Conservation (phyloP, 495 filamentous ascomycete genomes). For the Aspergillus conjunctus region DNA sequence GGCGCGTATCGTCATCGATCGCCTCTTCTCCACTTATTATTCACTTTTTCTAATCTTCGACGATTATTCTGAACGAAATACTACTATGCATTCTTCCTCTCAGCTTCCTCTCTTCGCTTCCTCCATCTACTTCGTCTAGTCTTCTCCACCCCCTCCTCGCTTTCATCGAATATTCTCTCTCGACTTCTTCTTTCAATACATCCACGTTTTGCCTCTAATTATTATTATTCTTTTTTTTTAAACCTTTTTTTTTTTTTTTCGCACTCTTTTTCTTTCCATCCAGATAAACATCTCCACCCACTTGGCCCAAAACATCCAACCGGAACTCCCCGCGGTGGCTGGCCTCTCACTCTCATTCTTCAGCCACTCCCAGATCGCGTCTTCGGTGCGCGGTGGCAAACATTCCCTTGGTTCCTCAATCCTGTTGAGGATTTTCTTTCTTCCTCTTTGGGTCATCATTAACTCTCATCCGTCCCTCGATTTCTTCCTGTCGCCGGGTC, state of each 20-base stretch:
- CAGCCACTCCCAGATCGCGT: slow-evolving; percentile 24
- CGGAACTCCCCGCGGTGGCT: slow-evolving; percentile 29
- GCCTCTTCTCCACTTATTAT: slow-evolving; percentile 11
- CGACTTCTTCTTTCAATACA: slow-evolving; percentile 12
- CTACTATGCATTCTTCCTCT: neutral
- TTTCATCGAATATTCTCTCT: slow-evolving; percentile 9
- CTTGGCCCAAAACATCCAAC: slow-evolving; percentile 1
- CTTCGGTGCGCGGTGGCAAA: slow-evolving; percentile 40
- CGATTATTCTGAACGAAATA: neutral
- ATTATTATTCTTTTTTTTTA: slow-evolving; percentile 14
- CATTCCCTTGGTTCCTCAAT: slow-evolving; percentile 42
- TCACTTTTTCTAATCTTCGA: slow-evolving; percentile 1
- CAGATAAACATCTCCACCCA: slow-evolving; percentile 8
- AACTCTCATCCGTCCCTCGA: slow-evolving; percentile 19
- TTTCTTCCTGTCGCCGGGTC: slow-evolving; percentile 9
- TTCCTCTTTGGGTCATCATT: slow-evolving; percentile 31
- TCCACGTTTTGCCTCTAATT: slow-evolving; percentile 10
- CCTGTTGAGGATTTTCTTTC: slow-evolving; percentile 30
- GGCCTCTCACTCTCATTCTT: slow-evolving; percentile 10
- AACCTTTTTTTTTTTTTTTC: slow-evolving; percentile 6
- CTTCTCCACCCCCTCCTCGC: slow-evolving; percentile 21
- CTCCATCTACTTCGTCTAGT: neutral
- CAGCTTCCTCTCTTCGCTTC: neutral
- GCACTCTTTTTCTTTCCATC: slow-evolving; percentile 4
- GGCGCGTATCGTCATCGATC: slow-evolving; percentile 11